Percentiles rank a stretch among this genome's conserved stretches.
Evolutionary conservation across 2,329 filamentous ascomycete species (phyloP).

Genomic region (Fusarium pseudocircinatum): DNA sequence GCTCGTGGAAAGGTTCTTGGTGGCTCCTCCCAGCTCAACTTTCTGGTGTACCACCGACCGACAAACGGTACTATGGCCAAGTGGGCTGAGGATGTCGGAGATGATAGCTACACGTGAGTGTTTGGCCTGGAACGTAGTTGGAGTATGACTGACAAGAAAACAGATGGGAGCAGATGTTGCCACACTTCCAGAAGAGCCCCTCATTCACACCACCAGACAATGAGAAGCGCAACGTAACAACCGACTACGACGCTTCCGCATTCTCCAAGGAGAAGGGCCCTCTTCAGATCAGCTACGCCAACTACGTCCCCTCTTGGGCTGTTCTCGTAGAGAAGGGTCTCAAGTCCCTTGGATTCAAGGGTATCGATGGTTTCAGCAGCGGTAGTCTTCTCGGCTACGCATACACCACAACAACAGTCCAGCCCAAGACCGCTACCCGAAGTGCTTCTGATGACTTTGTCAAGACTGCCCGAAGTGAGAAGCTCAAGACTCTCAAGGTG

Average conservation of each 20-base stretch:
- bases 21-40: conserved; percentile 51
- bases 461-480: conserved; percentile 39
- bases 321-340: conserved; percentile 39
- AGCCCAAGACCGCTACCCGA: conserved; percentile 33
- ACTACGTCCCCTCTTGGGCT: conserved; percentile 39
- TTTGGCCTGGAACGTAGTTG: too few species aligned
- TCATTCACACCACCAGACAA: conserved; percentile 42
- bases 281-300: conserved; percentile 41
- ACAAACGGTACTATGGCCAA: conserved; percentile 44
- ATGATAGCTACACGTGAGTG: conserved; percentile 41
- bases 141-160: not conserved
- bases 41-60: conserved; percentile 48
- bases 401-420: conserved; percentile 35
- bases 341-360: conserved; percentile 41
- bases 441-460: conserved; percentile 43
- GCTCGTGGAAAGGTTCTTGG: conserved; percentile 51
- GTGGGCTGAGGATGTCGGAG: conserved; percentile 44
- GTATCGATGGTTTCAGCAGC: conserved; percentile 32
- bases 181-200: conserved; percentile 41
- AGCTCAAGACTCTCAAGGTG: conserved; percentile 49
- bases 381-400: conserved; percentile 41
- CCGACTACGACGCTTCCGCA: conserved; percentile 40
- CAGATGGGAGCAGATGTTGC: conserved; percentile 40
- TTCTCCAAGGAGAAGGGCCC: conserved; percentile 41
- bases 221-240: conserved; percentile 36